Conservation (phyloP, 306 rosid species). For the Pueraria montana region DNA sequence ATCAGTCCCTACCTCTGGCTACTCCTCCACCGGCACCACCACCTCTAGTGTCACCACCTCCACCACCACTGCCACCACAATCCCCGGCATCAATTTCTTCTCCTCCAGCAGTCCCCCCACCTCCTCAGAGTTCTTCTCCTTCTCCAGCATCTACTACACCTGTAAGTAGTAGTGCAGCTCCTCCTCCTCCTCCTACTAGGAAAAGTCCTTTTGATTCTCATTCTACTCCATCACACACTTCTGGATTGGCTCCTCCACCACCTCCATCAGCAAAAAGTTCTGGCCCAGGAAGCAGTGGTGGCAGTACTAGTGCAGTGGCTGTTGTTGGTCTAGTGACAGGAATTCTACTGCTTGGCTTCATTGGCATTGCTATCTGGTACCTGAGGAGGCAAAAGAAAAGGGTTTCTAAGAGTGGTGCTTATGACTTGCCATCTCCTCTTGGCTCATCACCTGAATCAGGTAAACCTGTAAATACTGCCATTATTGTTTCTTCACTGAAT, state of each 20-base stretch:
- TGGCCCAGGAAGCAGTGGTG: not conserved
- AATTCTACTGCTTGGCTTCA: constrained; percentile 1
- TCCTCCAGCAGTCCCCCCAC: not conserved
- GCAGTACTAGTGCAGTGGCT: not conserved
- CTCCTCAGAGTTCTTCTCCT: not conserved
- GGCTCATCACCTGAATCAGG: not conserved
- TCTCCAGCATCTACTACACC: not conserved
- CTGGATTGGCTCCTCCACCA: constrained; percentile 1
- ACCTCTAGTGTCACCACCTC: not conserved
- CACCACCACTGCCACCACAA: not conserved
- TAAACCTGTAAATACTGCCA: not conserved
- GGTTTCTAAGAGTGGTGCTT: not conserved
- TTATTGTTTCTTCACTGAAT: not conserved
- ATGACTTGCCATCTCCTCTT: constrained; percentile 4
- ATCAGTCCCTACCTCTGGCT: not conserved
- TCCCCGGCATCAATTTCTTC: not conserved
- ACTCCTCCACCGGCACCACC: not conserved
- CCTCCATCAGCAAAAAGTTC: not conserved
- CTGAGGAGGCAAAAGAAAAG: constrained; percentile 3
- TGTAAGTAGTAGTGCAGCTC: not conserved
- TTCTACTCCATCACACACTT: constrained; percentile 8
- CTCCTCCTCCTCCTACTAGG: constrained; percentile 16
- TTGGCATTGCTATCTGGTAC: constrained; percentile 21
- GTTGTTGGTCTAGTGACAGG: not conserved
- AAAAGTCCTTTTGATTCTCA: constrained; percentile 9